phyloP scores from a whole-genome alignment of 768 basidiomycete species.

The Termitomyces sp. region DNA sequence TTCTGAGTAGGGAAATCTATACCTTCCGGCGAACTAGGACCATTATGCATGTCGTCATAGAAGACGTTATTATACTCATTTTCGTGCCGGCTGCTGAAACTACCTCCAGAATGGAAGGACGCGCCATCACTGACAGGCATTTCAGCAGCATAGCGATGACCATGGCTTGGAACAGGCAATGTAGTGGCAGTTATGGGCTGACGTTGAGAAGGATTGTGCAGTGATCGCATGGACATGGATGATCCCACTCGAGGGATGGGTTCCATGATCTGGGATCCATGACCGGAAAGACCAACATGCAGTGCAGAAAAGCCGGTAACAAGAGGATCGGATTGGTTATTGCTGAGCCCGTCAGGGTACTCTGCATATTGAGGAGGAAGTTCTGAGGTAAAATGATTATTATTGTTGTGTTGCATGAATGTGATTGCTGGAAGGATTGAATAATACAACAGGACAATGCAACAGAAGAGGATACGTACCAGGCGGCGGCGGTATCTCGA shows the following conservation, averaged over 20 bases:
- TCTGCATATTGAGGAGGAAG: conserved; percentile 27
- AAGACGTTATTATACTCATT: conserved; percentile 31
- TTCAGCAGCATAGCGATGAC: conserved; percentile 7
- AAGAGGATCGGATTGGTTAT: conserved; percentile 39
- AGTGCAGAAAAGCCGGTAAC: conserved; percentile 47
- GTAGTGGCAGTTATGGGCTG: conserved; percentile 38
- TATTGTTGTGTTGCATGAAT: conserved; percentile 32
- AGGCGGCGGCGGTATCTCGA: conserved; percentile 11
- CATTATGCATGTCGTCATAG: conserved; percentile 29
- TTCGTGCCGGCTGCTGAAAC: conserved; percentile 27
- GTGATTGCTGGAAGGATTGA: conserved; percentile 10
- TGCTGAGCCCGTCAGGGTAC: conserved; percentile 17
- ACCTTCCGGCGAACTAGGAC: conserved; percentile 22
- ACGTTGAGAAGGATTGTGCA: conserved; percentile 21
- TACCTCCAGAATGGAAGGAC: conserved; percentile 27
- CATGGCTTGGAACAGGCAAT: conserved; percentile 23
- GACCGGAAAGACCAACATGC: conserved; percentile 34
- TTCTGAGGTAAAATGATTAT: conserved; percentile 22
- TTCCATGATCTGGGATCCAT: conserved; percentile 25
- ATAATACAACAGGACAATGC: not conserved
- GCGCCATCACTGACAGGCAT: conserved; percentile 14
- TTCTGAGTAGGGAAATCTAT: conserved; percentile 20
- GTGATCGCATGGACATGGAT: conserved; percentile 46
- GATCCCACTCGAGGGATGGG: conserved; percentile 51
- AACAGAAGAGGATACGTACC: conserved; percentile 11